Evolutionary conservation across 148 eudicot genomes (phyloP).

Genomic region (Polygonum maritimum): DNA sequence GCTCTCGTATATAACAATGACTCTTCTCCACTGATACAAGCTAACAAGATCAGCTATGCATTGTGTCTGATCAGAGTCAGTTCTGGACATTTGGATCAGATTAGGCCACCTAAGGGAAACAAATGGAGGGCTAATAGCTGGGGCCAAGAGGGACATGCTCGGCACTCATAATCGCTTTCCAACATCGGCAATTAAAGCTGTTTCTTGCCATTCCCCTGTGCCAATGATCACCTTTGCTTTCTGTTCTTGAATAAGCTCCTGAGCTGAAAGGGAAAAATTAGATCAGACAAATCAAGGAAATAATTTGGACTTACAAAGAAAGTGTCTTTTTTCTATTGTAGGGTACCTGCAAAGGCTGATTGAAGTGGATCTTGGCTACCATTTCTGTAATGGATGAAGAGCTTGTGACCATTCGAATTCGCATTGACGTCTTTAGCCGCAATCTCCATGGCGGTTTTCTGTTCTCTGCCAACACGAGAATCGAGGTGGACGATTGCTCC

Average conservation of each 20-base stretch:
- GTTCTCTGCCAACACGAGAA: constrained; percentile 11
- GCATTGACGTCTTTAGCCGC: constrained; percentile 7
- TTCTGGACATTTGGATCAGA: constrained; percentile 10
- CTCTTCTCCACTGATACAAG: constrained; percentile 12
- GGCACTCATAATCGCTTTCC: constrained; percentile 15
- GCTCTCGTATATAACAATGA: constrained; percentile 13
- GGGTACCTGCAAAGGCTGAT: constrained; percentile 6
- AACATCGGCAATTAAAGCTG: constrained; percentile 9
- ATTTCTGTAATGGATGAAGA: not conserved
- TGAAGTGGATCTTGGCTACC: constrained; percentile 6
- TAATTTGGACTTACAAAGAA: not conserved
- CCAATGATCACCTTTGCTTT: constrained; percentile 10
- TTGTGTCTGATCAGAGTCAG: not conserved
- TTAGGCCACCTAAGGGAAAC: constrained; percentile 9
- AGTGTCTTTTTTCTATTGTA: not conserved
- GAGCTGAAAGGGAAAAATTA: constrained; percentile 8
- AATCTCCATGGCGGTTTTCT: constrained; percentile 13
- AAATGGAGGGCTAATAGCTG: constrained; percentile 4
- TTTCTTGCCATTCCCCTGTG: constrained; percentile 15
- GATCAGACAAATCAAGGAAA: not conserved
- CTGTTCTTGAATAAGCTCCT: constrained; percentile 13
- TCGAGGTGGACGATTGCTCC: constrained; percentile 4
- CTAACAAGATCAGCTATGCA: constrained; percentile 11
- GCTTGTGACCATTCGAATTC: not conserved
- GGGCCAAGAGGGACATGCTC: constrained; percentile 9